Base-by-base conservation (phyloP, 1,139 yeast species). In the Suhomyces ambrosiae region DNA sequence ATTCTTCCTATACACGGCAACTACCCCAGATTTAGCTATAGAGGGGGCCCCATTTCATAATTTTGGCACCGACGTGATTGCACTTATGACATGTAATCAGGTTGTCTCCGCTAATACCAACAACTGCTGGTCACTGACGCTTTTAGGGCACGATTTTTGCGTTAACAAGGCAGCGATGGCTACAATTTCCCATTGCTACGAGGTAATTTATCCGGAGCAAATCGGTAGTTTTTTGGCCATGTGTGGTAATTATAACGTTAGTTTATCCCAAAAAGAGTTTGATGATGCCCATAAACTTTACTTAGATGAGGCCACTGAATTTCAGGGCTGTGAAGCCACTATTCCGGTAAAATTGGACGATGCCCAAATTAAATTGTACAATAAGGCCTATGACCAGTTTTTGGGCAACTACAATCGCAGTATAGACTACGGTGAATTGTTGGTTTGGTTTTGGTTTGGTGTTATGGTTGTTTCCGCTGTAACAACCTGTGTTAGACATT, bases 361-460 rank as follows among this genome's bases (percentile, higher is more conserved):
- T 6, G 25, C 50, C 3, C 31, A 40, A 9, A 49, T 56, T 7
- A 7, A 29, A 2, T 24, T 50, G 2, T 61, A 54, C 40, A 48
- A 49, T 21, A 45, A 38, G 4, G 47, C 69, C 2, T 68, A 64
- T 39, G 65, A 62, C 34, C 69, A 61, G 37, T 68, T 63, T 38
- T 53, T 68, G 27, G 73, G 73, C 5, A 70, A 69, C 48, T 69
- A 66, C 42, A 67, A 66, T 45, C 48, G 56, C 7, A 67, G 74
- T 0, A 56, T 65, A 5, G 44, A 47, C 15, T 68, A 63, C 43
- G 74, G 74, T 5, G 52, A 50, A 7, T 48, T 52, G 36, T 40
- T 67, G 25, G 54, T 61, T 0, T 26, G 49, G 2, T 71, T 55
- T 42, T 70, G 75, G 75, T 41, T 54, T 2, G 42, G 45, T 0